Conservation (phyloP, 164 flowering plant genomes). For the Vitis amurensis region DNA sequence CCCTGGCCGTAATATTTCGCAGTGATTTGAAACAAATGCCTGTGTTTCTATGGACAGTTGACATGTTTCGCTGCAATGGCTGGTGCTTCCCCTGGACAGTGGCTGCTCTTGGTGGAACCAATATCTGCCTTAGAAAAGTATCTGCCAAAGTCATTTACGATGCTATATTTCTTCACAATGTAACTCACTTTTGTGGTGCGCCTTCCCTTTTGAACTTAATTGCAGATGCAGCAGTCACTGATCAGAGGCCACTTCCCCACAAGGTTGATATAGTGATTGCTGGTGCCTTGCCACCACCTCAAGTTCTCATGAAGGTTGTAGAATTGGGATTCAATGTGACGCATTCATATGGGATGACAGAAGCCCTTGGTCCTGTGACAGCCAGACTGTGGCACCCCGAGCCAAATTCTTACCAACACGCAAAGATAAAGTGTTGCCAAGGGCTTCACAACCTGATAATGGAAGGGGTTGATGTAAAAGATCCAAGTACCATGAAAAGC, state of each 20-base stretch:
- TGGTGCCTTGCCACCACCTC: conserved; percentile 52
- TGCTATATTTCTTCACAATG: conserved; percentile 30
- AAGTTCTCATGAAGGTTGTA: conserved; percentile 36
- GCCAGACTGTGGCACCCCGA: conserved; percentile 42
- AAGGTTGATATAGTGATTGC: conserved; percentile 44
- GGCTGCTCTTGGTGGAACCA: conserved; percentile 52
- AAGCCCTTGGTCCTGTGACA: conserved; percentile 48
- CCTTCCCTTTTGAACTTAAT: conserved; percentile 53
- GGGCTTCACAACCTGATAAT: conserved; percentile 36
- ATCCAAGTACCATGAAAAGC: conserved; percentile 37
- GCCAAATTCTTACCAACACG: conserved; percentile 33
- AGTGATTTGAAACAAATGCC: conserved; percentile 36
- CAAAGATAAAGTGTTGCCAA: conserved; percentile 36
- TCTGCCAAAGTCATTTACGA: conserved; percentile 35
- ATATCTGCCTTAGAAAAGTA: conserved; percentile 37
- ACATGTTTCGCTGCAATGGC: conserved; percentile 58
- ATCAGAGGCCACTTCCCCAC: conserved; percentile 29
- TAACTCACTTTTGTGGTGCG: conserved; percentile 52
- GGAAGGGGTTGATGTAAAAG: conserved; percentile 41
- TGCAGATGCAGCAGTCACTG: conserved; percentile 22
- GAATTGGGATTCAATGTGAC: conserved; percentile 41
- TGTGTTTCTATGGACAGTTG: conserved; percentile 52
- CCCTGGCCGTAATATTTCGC: conserved; percentile 33
- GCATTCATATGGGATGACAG: conserved; percentile 53
- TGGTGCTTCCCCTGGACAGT: conserved; percentile 55